phyloP scores from a whole-genome alignment of 495 filamentous ascomycete species.

The Penicillium nucicola region DNA sequence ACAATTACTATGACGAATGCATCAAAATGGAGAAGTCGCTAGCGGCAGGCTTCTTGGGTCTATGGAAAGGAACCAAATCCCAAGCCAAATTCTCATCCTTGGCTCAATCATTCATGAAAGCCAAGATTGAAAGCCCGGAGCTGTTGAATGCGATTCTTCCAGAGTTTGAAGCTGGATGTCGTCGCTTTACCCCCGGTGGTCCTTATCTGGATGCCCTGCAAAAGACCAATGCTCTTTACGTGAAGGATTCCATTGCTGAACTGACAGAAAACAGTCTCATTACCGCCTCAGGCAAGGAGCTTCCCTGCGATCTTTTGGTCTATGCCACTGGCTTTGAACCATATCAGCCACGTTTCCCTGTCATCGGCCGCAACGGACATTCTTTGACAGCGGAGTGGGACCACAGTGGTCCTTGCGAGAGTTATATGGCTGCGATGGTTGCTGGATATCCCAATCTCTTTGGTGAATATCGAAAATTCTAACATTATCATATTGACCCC shows the following conservation, averaged over 20 bases:
- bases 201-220: constrained; percentile 16
- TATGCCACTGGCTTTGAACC: constrained; percentile 14
- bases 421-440: constrained; percentile 16
- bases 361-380: constrained; percentile 9
- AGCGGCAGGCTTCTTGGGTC: neutral
- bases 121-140: constrained; percentile 5
- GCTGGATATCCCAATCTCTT: constrained; percentile 12
- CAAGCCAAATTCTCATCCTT: neutral
- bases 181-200: constrained; percentile 13
- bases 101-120: constrained; percentile 2
- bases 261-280: constrained; percentile 7
- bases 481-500: no score
- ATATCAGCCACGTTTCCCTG: constrained; percentile 9
- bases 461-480: constrained; percentile 1
- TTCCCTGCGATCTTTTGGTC: constrained; percentile 10
- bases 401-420: constrained; percentile 8
- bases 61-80: constrained; percentile 6
- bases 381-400: constrained; percentile 7
- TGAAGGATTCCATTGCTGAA: constrained; percentile 3
- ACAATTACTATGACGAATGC: neutral
- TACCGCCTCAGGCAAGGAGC: constrained; percentile 3
- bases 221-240: constrained; percentile 8
- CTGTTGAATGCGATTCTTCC: constrained; percentile 3
- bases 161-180: constrained; percentile 13
- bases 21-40: neutral